A percentile compares a stretch with the other conserved stretches of the same genome.
Evolutionary conservation across 2,329 filamentous ascomycete species (phyloP).

Genomic region (Verticillium dahliae): DNA sequence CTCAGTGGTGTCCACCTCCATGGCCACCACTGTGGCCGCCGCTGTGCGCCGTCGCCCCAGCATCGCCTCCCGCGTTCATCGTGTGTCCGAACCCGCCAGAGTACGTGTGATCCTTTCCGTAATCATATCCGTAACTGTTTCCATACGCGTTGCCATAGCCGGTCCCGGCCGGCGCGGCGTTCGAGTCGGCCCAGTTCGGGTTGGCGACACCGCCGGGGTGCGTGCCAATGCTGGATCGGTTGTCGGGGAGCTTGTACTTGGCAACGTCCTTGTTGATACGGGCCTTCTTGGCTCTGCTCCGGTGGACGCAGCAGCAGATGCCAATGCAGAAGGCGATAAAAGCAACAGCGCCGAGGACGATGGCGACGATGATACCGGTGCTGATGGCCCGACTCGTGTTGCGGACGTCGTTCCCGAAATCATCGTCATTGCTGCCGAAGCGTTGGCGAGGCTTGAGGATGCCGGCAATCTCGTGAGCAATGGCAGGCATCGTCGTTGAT

Average conservation of each 20-base stretch:
- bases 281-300: neutral
- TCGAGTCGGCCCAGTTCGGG: neutral
- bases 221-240: neutral
- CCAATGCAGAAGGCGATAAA: neutral
- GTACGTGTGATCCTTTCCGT: neutral
- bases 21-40: slow-evolving; percentile 24
- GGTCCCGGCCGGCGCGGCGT: neutral
- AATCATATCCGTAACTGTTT: neutral
- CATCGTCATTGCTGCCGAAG: neutral
- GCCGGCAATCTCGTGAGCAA: neutral
- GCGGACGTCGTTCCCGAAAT: neutral
- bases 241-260: neutral
- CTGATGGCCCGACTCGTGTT: neutral
- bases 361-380: neutral
- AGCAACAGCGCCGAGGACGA: neutral
- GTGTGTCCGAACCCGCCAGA: neutral
- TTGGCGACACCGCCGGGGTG: neutral
- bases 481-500: neutral
- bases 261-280: neutral
- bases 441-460: neutral
- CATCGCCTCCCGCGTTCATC: neutral
- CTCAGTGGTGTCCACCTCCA: neutral
- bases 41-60: slow-evolving; percentile 18
- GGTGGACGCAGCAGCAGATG: neutral
- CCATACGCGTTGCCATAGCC: neutral